Percentiles rank a stretch among this genome's conserved stretches.
Conservation (phyloP, 1,139 yeast species). For the Lodderomyces orthopsilosis region DNA sequence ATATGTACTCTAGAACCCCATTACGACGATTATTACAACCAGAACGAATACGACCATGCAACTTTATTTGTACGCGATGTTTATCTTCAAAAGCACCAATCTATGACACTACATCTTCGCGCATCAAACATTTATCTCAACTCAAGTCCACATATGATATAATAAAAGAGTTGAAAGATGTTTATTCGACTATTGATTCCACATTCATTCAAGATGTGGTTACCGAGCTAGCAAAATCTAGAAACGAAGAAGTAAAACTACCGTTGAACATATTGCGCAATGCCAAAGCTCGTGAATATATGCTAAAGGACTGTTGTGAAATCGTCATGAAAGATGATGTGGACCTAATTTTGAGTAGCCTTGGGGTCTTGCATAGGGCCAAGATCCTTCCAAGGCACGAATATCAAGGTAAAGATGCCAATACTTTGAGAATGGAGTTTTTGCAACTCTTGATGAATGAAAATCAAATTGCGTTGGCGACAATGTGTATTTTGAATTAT, state of each 20-base stretch:
- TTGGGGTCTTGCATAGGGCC: neutral
- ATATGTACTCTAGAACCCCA: neutral
- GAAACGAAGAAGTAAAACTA: neutral
- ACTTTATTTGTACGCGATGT: neutral
- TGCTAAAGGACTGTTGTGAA: conserved; percentile 2
- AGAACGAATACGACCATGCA: neutral
- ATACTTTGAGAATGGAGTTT: neutral
- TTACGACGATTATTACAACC: neutral
- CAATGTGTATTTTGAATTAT: conserved; percentile 4
- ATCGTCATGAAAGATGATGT: neutral
- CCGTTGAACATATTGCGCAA: conserved; percentile 1
- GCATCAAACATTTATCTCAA: neutral
- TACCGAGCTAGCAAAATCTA: neutral
- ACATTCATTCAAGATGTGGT: conserved; percentile 2
- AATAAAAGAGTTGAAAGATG: conserved; percentile 1
- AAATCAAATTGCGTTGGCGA: conserved; percentile 5
- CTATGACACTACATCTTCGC: neutral
- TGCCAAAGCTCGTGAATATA: neutral
- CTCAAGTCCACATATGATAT: conserved; percentile 1
- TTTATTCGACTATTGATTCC: neutral
- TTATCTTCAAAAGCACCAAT: neutral
- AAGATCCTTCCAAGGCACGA: neutral
- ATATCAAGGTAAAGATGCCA: neutral
- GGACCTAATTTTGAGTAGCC: neutral
- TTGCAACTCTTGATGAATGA: conserved; percentile 4